These are phyloP conservation scores for Helotiales sp. DNA, from an alignment of 2,329 filamentous ascomycete species.

Conservation along the genomic window DNA sequence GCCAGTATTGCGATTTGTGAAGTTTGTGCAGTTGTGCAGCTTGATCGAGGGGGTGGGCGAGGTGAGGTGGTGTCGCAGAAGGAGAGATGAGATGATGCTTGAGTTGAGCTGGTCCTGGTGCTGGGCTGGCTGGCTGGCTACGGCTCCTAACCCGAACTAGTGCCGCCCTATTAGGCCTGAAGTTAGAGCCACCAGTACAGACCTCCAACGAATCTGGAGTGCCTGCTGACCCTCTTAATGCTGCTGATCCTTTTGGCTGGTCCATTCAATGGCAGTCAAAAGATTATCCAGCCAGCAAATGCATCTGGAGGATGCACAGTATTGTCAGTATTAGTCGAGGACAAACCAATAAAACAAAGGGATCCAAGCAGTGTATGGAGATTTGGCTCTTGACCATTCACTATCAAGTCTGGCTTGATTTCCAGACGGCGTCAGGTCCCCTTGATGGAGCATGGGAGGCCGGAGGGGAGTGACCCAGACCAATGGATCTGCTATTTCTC, in stretches of 20 bases:
- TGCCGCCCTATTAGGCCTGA: constrained; percentile 17
- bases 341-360: background rate
- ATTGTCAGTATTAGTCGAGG: background rate
- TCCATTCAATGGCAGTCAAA: background rate
- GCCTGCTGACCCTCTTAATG: constrained; percentile 27
- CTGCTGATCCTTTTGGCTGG: constrained; percentile 13
- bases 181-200: background rate
- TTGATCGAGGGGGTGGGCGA: background rate
- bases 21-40: background rate
- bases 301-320: background rate
- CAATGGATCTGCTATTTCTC: background rate
- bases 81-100: background rate
- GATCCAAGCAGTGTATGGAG: too few relatives aligned
- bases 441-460: background rate
- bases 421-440: background rate
- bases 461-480: background rate
- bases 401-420: background rate
- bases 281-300: constrained; percentile 6
- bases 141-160: constrained; percentile 9
- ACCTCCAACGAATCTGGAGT: constrained; percentile 15
- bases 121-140: background rate
- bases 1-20: constrained; percentile 31
- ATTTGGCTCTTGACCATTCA: background rate
- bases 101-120: constrained; percentile 16
- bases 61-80: background rate